Evolutionary conservation across 2,329 filamentous ascomycete genomes (phyloP).

Genomic region (Fusarium staphyleae): DNA sequence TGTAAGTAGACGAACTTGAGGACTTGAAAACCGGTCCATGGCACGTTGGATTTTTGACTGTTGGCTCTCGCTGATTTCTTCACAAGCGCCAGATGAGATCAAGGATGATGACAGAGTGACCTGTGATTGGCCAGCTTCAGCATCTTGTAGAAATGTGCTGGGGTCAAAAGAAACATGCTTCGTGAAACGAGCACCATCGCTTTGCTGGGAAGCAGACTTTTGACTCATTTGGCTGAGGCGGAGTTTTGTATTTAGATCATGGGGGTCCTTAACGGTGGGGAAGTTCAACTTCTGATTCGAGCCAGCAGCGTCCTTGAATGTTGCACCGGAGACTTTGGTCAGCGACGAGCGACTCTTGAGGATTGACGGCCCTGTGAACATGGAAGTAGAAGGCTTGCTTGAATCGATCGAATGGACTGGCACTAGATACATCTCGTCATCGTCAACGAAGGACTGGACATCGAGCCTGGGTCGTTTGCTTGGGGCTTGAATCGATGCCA

Average conservation of each 20-base stretch:
- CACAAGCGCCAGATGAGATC: conserved; percentile 14
- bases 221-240: conserved; percentile 71
- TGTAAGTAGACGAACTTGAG: conserved; percentile 36
- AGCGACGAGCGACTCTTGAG: conserved; percentile 7
- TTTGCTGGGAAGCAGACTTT: conserved; percentile 56
- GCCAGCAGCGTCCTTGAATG: conserved; percentile 11
- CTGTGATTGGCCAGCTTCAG: conserved; percentile 6
- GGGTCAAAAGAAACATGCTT: conserved; percentile 39
- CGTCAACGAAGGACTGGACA: background rate
- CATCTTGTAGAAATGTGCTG: conserved; percentile 7
- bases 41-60: conserved; percentile 25
- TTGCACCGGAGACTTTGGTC: background rate
- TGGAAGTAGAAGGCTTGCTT: conserved; percentile 1
- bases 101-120: conserved; percentile 23
- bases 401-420: conserved; percentile 11
- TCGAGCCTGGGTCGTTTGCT: conserved; percentile 15
- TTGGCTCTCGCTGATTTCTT: conserved; percentile 7
- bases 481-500: background rate
- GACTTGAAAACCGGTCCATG: conserved; percentile 14
- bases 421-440: conserved; percentile 20
- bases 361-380: conserved; percentile 1
- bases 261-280: conserved; percentile 78
- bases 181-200: conserved; percentile 42
- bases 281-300: conserved; percentile 64
- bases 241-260: conserved; percentile 67